phyloP scores from a whole-genome alignment of 169 alveolate species.

The Cryptosporidium felis region DNA sequence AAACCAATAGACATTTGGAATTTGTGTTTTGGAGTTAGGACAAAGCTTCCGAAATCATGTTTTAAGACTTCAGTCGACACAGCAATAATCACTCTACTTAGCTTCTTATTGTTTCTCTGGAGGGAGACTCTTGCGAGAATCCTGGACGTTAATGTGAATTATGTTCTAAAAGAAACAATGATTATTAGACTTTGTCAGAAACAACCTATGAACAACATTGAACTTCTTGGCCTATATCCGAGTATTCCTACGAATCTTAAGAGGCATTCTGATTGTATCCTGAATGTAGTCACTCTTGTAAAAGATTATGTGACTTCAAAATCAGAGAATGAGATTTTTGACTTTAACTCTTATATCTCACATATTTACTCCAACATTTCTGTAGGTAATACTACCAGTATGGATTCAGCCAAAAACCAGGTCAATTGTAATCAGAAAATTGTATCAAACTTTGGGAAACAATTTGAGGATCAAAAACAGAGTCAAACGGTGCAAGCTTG shows the following conservation, averaged over 20 bases:
- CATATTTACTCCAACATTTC: constrained; percentile 38
- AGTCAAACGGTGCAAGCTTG: no score
- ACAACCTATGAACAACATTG: constrained; percentile 23
- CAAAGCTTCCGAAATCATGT: neutral
- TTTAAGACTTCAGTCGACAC: constrained; percentile 20
- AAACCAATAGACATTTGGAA: constrained; percentile 57
- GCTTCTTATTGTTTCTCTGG: constrained; percentile 24
- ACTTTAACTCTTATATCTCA: constrained; percentile 41
- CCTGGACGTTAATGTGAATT: constrained; percentile 29
- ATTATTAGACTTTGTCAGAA: neutral
- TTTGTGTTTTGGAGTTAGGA: neutral
- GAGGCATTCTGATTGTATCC: constrained; percentile 22
- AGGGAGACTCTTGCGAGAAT: constrained; percentile 40
- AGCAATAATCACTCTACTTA: neutral
- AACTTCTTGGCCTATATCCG: neutral
- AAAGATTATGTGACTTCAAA: constrained; percentile 3
- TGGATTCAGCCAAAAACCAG: neutral
- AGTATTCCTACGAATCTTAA: constrained; percentile 20
- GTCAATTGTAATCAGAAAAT: neutral
- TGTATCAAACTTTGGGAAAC: neutral
- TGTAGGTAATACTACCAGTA: neutral
- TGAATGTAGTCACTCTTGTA: neutral
- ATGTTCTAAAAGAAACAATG: constrained; percentile 40
- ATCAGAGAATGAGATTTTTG: constrained; percentile 16
- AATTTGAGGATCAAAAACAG: no score